Evolutionary conservation across 495 filamentous ascomycete species (phyloP).

Genomic region (Bombardia bombarda): DNA sequence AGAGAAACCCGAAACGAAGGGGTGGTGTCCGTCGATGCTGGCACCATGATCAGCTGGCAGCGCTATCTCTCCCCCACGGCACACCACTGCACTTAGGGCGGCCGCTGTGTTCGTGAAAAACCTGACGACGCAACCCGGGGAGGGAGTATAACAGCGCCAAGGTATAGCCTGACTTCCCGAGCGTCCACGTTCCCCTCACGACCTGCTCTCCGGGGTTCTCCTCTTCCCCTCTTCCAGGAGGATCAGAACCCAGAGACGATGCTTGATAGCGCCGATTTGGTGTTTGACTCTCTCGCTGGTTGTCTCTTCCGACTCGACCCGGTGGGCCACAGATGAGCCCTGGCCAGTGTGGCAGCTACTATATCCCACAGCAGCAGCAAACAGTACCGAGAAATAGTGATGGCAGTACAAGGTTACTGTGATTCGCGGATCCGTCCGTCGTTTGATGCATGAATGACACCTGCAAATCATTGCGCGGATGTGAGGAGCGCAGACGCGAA

Average conservation of each 20-base stretch:
- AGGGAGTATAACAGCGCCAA: constrained; percentile 21
- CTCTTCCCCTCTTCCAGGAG: constrained; percentile 6
- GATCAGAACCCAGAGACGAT: neutral
- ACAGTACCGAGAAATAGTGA: neutral
- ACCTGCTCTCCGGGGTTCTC: constrained; percentile 1
- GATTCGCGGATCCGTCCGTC: constrained; percentile 8
- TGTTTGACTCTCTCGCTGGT: too few species aligned
- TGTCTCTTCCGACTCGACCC: neutral
- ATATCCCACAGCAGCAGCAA: neutral
- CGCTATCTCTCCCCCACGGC: constrained; percentile 13
- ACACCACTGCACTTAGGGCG: neutral
- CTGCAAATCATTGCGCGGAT: constrained; percentile 16
- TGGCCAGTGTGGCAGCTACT: neutral
- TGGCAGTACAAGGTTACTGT: neutral
- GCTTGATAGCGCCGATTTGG: too few species aligned
- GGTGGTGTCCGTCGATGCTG: constrained; percentile 9
- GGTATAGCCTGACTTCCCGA: constrained; percentile 15
- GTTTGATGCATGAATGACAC: constrained; percentile 15
- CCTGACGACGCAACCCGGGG: constrained; percentile 6
- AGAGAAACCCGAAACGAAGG: constrained; percentile 1
- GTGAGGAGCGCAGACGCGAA: constrained; percentile 4
- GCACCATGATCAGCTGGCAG: constrained; percentile 23
- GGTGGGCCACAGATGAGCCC: neutral
- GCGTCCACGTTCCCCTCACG: constrained; percentile 16
- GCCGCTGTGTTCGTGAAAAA: constrained; percentile 1